Evolutionary conservation across 1,139 yeast genomes (phyloP), one percentile per base, ranked within the genome.

Genomic region (Yamadazyma diddensiae): DNA sequence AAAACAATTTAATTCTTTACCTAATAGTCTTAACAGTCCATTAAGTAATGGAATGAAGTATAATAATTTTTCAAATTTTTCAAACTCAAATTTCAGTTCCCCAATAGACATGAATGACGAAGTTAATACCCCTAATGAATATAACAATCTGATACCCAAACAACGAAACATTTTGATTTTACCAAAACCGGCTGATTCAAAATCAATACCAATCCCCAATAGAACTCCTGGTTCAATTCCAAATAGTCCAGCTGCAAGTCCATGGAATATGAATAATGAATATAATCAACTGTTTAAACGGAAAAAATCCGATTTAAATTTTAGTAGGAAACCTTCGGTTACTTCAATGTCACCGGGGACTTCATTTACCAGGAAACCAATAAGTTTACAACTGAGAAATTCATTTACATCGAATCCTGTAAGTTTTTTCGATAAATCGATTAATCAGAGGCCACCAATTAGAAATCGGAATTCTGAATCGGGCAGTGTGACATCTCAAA

Each of bases 161-260:
- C 59, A 55, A 35, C 66, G 65, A 43, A 67, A 68, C 39, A 69
- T 68, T 26, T 49, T 67, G 24, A 74, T 74, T 6, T 68, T 67
- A 48, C 73, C 73, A 1, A 13, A 30, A 14, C 30, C 20, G 24
- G 17, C 25, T 38, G 37, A 41, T 19, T 20, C 33, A 37, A 39
- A 40, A 24, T 55, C 63, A 7, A 54, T 58, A 5, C 62, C 67
- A 15, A 59, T 59, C 6, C 63, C 53, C 23, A 43, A 36, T 29
- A 39, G 36, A 31, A 37, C 33, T 17, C 31, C 39, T 3, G 33
- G 28, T 10, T 44, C 49, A 12, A 35, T 34, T 8, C 46, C 43
- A 5, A 42, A 39, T 33, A 43, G 46, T 31, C 50, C 53, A 28
- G 45, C 48, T 2, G 45, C 48, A 2, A 53, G 63, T 3, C 64